Base-by-base conservation (phyloP, 1,284 basidiomycete genomes). In the Cutaneotrichosporon dermatis region DNA sequence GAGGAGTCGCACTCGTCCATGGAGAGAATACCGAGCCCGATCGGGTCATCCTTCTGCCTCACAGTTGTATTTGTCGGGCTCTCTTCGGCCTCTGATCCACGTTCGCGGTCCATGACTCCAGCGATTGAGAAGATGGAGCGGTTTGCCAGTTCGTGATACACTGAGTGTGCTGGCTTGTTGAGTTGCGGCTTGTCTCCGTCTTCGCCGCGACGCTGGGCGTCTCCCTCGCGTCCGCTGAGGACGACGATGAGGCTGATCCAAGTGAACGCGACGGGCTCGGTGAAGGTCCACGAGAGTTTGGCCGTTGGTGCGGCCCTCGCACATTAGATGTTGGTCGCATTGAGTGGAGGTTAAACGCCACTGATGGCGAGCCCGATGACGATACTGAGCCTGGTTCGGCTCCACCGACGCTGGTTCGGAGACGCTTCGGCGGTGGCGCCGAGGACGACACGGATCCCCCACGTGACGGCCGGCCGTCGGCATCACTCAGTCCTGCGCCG, bases 71-170 rank as follows among this genome's bases (percentile, higher is more conserved):
- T 55, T 40, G 43, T 36, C 11, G 46, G 46, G 7, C 46, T 49
- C 34, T 34, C 34, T 25, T 49, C 46, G 11, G 34, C 34, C 25
- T 36, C 46, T 6, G 34, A 33, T 13, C 46, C 46, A 25, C n/a
- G 33, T 15, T 61, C 49, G 34, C 53, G 57, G 6, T 66, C 62
- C 64, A 66, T 61, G 4, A 61, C 64, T 4, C 64, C 64, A 2
- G 64, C 64, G 40, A 66, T 66, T 6, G 59, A 61, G 51, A 66
- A 66, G 9, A 60, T 57, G 4, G 59, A 57, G 4, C 64, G 54
- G 42, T 66, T 49, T 16, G 64, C 64, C 16, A 66, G 59, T 12
- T 57, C 64, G 46, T 66, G 59, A 42, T 66, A 66, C 4, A 66
- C 64, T 34, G 61, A 61, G 53, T 66, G 60, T 41, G 62, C 61